Percentiles rank a stretch among this genome's conserved stretches.
phyloP scores from a whole-genome alignment of 2,329 filamentous ascomycete genomes.

The Clonostachys sp. region DNA sequence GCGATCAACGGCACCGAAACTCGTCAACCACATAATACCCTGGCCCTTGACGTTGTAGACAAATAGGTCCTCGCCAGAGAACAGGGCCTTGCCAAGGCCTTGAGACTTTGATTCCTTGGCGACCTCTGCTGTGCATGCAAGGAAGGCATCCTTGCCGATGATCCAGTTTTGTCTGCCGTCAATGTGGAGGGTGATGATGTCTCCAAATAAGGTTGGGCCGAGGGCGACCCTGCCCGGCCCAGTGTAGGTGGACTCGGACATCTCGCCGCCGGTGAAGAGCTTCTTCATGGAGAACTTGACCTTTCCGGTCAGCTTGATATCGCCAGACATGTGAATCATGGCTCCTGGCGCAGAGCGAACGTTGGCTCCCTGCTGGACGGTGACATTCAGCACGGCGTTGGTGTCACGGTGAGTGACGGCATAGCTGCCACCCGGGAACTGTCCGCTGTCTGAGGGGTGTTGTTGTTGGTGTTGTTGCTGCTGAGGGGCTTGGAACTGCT shows the following conservation, averaged over 20 bases:
- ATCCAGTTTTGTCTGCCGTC: slow-evolving; percentile 7
- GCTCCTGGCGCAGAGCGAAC: slow-evolving; percentile 8
- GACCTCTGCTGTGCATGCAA: slow-evolving; percentile 10
- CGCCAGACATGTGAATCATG: slow-evolving; percentile 12
- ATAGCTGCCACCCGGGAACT: slow-evolving; percentile 9
- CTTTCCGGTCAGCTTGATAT: slow-evolving; percentile 8
- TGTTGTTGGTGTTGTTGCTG: slow-evolving; percentile 3
- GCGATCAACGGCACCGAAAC: slow-evolving; percentile 11
- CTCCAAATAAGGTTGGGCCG: slow-evolving; percentile 10
- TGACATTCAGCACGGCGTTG: slow-evolving; percentile 9
- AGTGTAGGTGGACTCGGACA: slow-evolving; percentile 9
- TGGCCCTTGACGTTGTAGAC: slow-evolving; percentile 8
- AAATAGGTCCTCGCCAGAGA: slow-evolving; percentile 12
- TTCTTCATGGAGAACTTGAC: slow-evolving; percentile 12
- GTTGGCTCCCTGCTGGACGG: slow-evolving; percentile 6
- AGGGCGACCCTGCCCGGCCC: slow-evolving; percentile 8
- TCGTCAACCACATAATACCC: slow-evolving; percentile 11
- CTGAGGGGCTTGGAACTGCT: background rate
- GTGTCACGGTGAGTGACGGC: slow-evolving; percentile 8
- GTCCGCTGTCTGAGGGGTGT: slow-evolving; percentile 2
- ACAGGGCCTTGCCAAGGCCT: slow-evolving; percentile 10
- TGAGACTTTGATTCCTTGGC: slow-evolving; percentile 10
- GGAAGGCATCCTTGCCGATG: slow-evolving; percentile 9
- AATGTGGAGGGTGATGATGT: slow-evolving; percentile 9
- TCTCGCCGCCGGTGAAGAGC: slow-evolving; percentile 9